Percentiles rank a stretch among this genome's conserved stretches.
These are phyloP conservation scores for Phytophthora sansomeana DNA, from an alignment of 352 stramenopile genomes.

Conservation along the genomic window DNA sequence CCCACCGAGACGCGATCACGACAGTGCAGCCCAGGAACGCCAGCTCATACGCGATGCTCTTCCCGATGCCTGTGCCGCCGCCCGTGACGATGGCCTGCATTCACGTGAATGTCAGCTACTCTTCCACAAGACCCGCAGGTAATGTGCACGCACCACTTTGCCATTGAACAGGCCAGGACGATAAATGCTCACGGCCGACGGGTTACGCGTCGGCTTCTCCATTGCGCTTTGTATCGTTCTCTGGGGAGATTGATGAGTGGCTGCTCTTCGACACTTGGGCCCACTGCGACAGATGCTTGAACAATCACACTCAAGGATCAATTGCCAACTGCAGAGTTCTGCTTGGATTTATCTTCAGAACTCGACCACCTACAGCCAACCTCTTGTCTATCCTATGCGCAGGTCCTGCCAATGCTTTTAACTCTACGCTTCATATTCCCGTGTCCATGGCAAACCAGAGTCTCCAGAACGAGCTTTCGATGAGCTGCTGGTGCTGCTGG, in stretches of 20 bases:
- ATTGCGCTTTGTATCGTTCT: slow-evolving; percentile 11
- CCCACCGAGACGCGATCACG: slow-evolving; percentile 66
- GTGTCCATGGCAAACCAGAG: slow-evolving; percentile 5
- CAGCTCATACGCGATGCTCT: slow-evolving; percentile 76
- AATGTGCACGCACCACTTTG: slow-evolving; percentile 60
- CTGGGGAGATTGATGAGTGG: slow-evolving; percentile 14
- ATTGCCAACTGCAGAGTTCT: slow-evolving; percentile 10
- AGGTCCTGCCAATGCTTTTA: slow-evolving; percentile 14
- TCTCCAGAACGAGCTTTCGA: slow-evolving; percentile 20
- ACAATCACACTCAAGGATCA: slow-evolving; percentile 4
- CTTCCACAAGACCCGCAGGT: background rate
- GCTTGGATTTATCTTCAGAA: slow-evolving; percentile 31
- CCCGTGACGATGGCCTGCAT: slow-evolving; percentile 74
- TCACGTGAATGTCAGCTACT: background rate
- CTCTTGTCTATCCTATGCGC: slow-evolving; percentile 29
- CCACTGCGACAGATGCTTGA: slow-evolving; percentile 10
- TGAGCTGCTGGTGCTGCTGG: slow-evolving; percentile 21
- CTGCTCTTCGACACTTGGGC: slow-evolving; percentile 1
- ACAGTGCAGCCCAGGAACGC: slow-evolving; percentile 73
- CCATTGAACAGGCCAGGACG: slow-evolving; percentile 60
- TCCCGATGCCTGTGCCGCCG: slow-evolving; percentile 82
- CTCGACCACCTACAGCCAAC: slow-evolving; percentile 31
- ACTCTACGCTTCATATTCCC: slow-evolving; percentile 2
- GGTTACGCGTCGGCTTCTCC: slow-evolving; percentile 42
- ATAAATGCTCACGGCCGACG: slow-evolving; percentile 54